These are phyloP conservation scores for Exserohilum turcica DNA, from an alignment of 2,329 filamentous ascomycete species.

Conservation along the genomic window DNA sequence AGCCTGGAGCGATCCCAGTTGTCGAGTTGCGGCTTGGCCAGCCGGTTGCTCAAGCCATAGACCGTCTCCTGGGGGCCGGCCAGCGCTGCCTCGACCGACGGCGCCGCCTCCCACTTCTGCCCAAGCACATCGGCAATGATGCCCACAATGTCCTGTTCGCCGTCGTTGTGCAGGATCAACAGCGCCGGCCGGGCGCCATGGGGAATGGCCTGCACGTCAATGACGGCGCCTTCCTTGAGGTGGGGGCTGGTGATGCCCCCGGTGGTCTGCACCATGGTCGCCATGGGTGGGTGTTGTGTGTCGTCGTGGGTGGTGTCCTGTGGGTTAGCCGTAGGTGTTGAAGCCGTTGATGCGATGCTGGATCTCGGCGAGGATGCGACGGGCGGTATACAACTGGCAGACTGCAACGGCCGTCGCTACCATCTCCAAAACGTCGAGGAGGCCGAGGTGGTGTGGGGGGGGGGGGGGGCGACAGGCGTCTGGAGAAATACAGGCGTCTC, in stretches of 20 bases:
- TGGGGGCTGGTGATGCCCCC: constrained; percentile 34
- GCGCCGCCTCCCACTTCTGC: constrained; percentile 68
- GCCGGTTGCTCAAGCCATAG: constrained; percentile 65
- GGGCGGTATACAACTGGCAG: constrained; percentile 46
- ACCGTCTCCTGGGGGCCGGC: constrained; percentile 66
- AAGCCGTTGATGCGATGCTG: constrained; percentile 51
- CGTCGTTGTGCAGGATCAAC: constrained; percentile 68
- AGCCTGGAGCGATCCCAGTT: constrained; percentile 65
- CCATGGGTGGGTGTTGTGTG: constrained; percentile 39
- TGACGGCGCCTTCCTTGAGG: constrained; percentile 40
- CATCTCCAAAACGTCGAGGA: constrained; percentile 43
- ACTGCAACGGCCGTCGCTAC: constrained; percentile 38
- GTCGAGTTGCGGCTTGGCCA: constrained; percentile 63
- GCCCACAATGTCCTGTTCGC: constrained; percentile 74
- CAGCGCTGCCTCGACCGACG: constrained; percentile 60
- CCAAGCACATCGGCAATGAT: constrained; percentile 80
- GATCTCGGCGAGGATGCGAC: constrained; percentile 48
- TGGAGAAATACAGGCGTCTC: constrained; percentile 34
- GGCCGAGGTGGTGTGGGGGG: constrained; percentile 28
- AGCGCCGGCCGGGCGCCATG: constrained; percentile 46
- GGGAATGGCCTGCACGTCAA: constrained; percentile 45
- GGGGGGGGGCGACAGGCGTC: constrained; percentile 34
- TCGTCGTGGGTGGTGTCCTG: constrained; percentile 11
- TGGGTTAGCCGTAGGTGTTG: constrained; percentile 48
- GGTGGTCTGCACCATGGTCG: constrained; percentile 46